phyloP scores from a whole-genome alignment of 352 stramenopile species.

The Globisporangium camurandrum region DNA sequence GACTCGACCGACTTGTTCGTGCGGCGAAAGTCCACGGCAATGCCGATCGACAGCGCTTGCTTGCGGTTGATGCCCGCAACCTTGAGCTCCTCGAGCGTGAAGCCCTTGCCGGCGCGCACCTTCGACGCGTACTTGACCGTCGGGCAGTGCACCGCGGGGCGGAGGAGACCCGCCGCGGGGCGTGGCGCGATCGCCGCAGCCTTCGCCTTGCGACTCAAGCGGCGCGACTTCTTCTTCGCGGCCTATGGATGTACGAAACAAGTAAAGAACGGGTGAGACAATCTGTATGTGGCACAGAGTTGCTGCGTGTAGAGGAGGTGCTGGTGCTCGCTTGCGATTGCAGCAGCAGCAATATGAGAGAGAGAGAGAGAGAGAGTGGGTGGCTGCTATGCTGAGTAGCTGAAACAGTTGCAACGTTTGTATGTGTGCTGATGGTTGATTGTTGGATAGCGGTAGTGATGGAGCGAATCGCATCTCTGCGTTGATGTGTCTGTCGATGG shows the following conservation, averaged over 20 bases:
- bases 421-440: neutral
- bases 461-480: neutral
- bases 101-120: conserved; percentile 96
- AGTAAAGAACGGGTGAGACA: neutral
- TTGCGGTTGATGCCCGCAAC: conserved; percentile 94
- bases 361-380: neutral
- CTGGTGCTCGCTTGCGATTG: neutral
- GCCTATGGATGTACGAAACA: conserved; percentile 67
- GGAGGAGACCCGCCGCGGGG: conserved; percentile 93
- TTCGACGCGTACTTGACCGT: conserved; percentile 99
- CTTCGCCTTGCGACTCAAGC: conserved; percentile 94
- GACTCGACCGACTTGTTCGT: conserved; percentile 97
- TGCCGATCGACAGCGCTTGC: conserved; percentile 95
- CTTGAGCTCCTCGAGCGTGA: conserved; percentile 99
- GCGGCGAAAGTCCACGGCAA: conserved; percentile 97
- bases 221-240: conserved; percentile 96
- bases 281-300: neutral
- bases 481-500: neutral
- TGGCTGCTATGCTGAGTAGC: neutral
- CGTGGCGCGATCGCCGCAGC: conserved; percentile 96
- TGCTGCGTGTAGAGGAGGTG: neutral
- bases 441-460: neutral
- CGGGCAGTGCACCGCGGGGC: conserved; percentile 96
- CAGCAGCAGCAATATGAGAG: no score
- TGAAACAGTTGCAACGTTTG: no score